Evolutionary conservation across 805 yeast genomes (phyloP).

Genomic region (Lachancea nothofagi): DNA sequence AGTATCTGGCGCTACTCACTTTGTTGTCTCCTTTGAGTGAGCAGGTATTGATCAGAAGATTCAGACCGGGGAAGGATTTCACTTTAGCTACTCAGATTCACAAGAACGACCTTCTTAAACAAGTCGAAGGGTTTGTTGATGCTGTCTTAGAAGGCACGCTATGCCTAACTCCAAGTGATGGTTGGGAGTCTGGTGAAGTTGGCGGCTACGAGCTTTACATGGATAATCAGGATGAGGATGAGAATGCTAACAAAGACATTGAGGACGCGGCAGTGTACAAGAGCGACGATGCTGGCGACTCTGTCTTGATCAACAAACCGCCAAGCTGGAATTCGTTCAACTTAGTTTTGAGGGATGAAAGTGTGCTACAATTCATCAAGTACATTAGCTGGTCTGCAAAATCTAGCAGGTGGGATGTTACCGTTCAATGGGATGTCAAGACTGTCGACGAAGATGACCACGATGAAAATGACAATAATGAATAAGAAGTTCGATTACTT

Average conservation of each 20-base stretch:
- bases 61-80: constrained; percentile 93
- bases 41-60: constrained; percentile 71
- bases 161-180: constrained; percentile 68
- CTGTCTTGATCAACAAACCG: constrained; percentile 71
- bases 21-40: constrained; percentile 57
- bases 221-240: constrained; percentile 48
- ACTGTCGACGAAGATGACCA: constrained; percentile 44
- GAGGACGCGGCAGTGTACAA: constrained; percentile 87
- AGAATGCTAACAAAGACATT: constrained; percentile 39
- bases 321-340: constrained; percentile 80
- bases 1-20: constrained; percentile 64
- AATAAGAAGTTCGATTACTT: constrained; percentile 17
- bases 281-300: constrained; percentile 54
- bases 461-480: background rate
- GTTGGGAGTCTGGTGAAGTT: constrained; percentile 83
- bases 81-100: constrained; percentile 69
- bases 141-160: constrained; percentile 73
- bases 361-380: constrained; percentile 86
- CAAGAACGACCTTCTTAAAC: constrained; percentile 37
- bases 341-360: constrained; percentile 74
- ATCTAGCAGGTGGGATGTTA: constrained; percentile 90
- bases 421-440: constrained; percentile 71
- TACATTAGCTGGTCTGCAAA: constrained; percentile 84
- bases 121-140: constrained; percentile 31
- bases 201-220: constrained; percentile 95